A percentile compares a stretch with the other conserved stretches of the same genome.
Evolutionary conservation across 148 eudicot genomes (phyloP).

Genomic region (Chenopodium quinoa): DNA sequence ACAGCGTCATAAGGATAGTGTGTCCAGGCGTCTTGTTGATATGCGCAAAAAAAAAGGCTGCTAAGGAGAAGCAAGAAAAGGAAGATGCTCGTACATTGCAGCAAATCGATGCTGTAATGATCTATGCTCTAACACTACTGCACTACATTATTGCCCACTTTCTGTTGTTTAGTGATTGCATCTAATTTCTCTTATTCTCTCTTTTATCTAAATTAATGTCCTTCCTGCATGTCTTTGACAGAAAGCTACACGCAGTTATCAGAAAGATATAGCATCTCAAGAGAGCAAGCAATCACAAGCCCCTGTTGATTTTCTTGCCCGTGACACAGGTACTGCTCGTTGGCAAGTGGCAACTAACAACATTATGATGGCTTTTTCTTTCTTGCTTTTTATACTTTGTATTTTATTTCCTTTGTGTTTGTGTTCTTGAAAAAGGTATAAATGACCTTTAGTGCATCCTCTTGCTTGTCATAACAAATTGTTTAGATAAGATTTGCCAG

Average conservation of each 20-base stretch:
- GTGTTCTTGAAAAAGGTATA: not conserved
- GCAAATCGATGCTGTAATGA: conserved; percentile 90
- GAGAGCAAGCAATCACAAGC: conserved; percentile 60
- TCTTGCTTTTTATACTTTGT: not conserved
- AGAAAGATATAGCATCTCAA: conserved; percentile 68
- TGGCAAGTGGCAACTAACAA: not conserved
- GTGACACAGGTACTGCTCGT: conserved; percentile 38
- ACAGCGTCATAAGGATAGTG: conserved; percentile 80
- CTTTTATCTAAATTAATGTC: not conserved
- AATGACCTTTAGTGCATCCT: not conserved
- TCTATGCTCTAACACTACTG: not conserved
- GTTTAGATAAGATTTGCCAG: not conserved
- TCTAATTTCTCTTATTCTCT: not conserved
- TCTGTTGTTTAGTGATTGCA: not conserved
- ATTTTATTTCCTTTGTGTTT: not conserved
- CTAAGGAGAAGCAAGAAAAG: conserved; percentile 72
- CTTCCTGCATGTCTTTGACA: conserved; percentile 26
- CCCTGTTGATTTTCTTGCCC: conserved; percentile 43
- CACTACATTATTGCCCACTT: not conserved
- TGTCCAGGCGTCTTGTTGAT: conserved; percentile 65
- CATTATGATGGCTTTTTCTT: not conserved
- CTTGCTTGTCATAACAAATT: not conserved
- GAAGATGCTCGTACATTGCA: conserved; percentile 62
- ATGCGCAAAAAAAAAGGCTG: conserved; percentile 84
- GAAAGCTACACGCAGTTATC: conserved; percentile 93